phyloP scores from a whole-genome alignment of 768 basidiomycete species.

The Gloeostereum incarnatum region DNA sequence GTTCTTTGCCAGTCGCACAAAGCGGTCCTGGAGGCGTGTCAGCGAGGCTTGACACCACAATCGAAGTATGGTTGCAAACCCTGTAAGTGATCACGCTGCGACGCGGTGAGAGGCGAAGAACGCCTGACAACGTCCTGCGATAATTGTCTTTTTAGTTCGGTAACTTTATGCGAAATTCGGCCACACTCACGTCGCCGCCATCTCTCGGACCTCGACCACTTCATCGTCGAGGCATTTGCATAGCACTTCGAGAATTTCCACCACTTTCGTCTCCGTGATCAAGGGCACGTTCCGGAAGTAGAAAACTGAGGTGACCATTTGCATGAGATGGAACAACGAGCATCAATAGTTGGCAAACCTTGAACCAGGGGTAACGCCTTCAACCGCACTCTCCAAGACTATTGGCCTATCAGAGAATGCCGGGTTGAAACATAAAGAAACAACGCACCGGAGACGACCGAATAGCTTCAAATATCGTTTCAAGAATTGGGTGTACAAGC shows the following conservation, averaged over 20 bases:
- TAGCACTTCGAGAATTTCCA: slow-evolving; percentile 77
- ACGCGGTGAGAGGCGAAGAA: slow-evolving; percentile 73
- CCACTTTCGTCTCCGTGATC: slow-evolving; percentile 64
- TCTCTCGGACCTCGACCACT: slow-evolving; percentile 83
- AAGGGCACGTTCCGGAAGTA: slow-evolving; percentile 87
- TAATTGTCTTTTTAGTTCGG: neutral
- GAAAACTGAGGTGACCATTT: slow-evolving; percentile 40
- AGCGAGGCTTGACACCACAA: slow-evolving; percentile 1
- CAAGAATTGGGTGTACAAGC: slow-evolving; percentile 60
- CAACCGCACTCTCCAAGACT: slow-evolving; percentile 86
- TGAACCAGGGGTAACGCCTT: slow-evolving; percentile 83
- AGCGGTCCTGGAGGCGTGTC: slow-evolving; percentile 48
- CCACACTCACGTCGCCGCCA: slow-evolving; percentile 66
- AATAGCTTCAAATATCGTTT: slow-evolving; percentile 69
- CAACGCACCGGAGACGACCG: slow-evolving; percentile 58
- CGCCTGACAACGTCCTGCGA: slow-evolving; percentile 66
- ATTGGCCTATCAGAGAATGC: slow-evolving; percentile 5
- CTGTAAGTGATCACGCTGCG: slow-evolving; percentile 69
- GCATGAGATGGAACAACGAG: neutral
- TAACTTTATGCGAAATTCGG: slow-evolving; percentile 10
- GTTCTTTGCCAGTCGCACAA: slow-evolving; percentile 62
- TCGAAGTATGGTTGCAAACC: slow-evolving; percentile 22
- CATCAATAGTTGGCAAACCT: slow-evolving; percentile 26
- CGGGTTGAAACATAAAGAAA: neutral
- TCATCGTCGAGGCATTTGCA: slow-evolving; percentile 80